phyloP scores from a whole-genome alignment of 2,329 filamentous ascomycete species.

The Paracamarosporium sp. region DNA sequence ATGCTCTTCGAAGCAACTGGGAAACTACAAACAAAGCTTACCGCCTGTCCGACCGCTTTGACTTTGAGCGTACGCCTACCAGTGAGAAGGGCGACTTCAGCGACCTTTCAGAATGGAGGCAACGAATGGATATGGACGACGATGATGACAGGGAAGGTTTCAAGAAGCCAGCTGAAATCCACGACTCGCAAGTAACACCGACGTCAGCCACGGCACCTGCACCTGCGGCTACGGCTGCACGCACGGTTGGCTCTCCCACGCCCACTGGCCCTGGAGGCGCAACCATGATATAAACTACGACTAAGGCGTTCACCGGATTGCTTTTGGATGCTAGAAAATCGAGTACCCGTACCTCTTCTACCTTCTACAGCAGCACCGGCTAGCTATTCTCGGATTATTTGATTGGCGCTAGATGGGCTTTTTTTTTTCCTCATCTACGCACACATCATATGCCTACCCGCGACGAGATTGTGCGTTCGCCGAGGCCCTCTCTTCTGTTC shows the following conservation, averaged over 20 bases:
- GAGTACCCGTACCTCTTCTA: neutral
- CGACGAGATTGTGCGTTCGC: neutral
- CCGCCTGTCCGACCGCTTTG: slow-evolving; percentile 85
- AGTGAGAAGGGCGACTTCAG: slow-evolving; percentile 39
- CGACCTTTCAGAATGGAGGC: slow-evolving; percentile 45
- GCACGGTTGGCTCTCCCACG: slow-evolving; percentile 8
- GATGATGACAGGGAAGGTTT: slow-evolving; percentile 19
- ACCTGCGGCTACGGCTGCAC: slow-evolving; percentile 4
- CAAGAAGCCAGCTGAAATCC: slow-evolving; percentile 1
- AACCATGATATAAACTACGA: slow-evolving; percentile 23
- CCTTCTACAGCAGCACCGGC: slow-evolving; percentile 7
- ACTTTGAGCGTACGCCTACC: slow-evolving; percentile 70
- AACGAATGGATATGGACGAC: slow-evolving; percentile 39
- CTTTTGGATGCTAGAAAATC: neutral
- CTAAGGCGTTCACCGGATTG: slow-evolving; percentile 8
- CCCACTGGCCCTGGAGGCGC: slow-evolving; percentile 24
- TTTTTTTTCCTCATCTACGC: neutral
- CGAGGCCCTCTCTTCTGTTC: neutral
- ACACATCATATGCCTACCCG: neutral
- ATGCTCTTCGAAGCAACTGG: slow-evolving; percentile 90
- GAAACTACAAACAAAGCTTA: slow-evolving; percentile 96
- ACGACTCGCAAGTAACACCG: slow-evolving; percentile 3
- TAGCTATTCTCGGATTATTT: slow-evolving; percentile 2
- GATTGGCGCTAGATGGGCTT: slow-evolving; percentile 10
- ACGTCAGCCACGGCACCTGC: slow-evolving; percentile 1